phyloP scores from a whole-genome alignment of 1,284 basidiomycete species.

The Rhodotorula glutinis region DNA sequence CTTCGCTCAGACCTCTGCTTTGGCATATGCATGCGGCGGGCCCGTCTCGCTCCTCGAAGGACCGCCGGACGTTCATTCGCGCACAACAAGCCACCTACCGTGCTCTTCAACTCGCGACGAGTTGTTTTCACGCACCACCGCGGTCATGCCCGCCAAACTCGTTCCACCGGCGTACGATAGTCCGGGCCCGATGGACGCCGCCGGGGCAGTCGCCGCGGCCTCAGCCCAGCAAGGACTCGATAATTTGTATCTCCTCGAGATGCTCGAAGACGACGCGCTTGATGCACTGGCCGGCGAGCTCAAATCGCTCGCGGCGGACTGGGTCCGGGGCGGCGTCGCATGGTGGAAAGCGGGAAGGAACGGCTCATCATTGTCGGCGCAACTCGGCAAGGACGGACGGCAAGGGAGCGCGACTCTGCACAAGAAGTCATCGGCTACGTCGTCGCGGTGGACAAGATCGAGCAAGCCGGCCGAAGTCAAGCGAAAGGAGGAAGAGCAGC shows the following conservation, averaged over 20 bases:
- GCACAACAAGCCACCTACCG: too few species aligned
- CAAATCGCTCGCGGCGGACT: conserved; percentile 1
- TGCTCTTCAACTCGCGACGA: neutral
- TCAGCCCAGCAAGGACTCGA: neutral
- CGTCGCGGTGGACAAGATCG: neutral
- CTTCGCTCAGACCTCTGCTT: neutral
- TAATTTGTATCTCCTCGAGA: conserved; percentile 8
- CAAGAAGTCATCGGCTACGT: neutral
- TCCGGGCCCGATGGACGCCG: neutral
- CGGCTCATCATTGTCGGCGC: too few species aligned
- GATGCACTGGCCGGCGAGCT: conserved; percentile 9
- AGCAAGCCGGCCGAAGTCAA: neutral
- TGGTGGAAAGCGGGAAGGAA: neutral
- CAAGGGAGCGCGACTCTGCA: neutral
- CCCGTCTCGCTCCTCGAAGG: neutral
- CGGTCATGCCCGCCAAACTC: neutral
- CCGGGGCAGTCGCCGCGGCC: neutral
- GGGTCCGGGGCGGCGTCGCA: neutral
- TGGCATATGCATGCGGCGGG: neutral
- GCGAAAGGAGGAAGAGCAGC: neutral
- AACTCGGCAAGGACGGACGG: too few species aligned
- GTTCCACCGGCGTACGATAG: neutral
- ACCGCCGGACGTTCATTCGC: too few species aligned
- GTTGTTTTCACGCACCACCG: neutral
- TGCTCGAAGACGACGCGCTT: conserved; percentile 9